Conservation (phyloP, 495 filamentous ascomycete genomes). For the Podospora fimiseda region DNA sequence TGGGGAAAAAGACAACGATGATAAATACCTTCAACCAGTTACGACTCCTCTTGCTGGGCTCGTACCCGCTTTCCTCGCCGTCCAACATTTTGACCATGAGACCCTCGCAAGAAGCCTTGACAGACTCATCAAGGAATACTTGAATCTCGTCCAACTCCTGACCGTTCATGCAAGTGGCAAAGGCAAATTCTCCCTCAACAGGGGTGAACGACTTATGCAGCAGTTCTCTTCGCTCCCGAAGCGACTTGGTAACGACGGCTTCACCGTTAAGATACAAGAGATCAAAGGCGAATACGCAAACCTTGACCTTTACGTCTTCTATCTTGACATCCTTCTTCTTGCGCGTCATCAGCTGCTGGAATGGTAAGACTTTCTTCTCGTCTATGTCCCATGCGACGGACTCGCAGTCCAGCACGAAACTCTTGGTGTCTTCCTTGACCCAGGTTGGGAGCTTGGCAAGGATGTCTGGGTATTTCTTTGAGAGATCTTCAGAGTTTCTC, state of each 20-base stretch:
- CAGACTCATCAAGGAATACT: slow-evolving; percentile 79
- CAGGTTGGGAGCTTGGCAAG: slow-evolving; percentile 78
- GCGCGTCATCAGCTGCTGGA: slow-evolving; percentile 96
- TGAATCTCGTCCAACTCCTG: slow-evolving; percentile 90
- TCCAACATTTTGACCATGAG: slow-evolving; percentile 99
- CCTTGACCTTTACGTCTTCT: slow-evolving; percentile 96
- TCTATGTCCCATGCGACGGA: slow-evolving; percentile 94
- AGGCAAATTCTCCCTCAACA: slow-evolving; percentile 83
- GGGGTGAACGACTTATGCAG: slow-evolving; percentile 66
- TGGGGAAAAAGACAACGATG: background rate
- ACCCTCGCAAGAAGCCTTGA: slow-evolving; percentile 93
- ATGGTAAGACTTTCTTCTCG: slow-evolving; percentile 91
- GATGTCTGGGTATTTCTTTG: slow-evolving; percentile 96
- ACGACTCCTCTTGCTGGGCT: slow-evolving; percentile 87
- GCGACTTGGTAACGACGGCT: slow-evolving; percentile 76
- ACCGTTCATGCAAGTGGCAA: slow-evolving; percentile 83
- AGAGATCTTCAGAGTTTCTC: slow-evolving; percentile 90
- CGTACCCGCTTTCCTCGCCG: slow-evolving; percentile 82
- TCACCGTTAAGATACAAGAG: slow-evolving; percentile 90
- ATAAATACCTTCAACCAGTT: slow-evolving; percentile 89
- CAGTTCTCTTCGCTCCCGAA: slow-evolving; percentile 76
- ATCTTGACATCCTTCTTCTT: slow-evolving; percentile 95
- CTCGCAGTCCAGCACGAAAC: slow-evolving; percentile 96
- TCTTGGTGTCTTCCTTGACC: slow-evolving; percentile 83
- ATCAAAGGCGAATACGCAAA: slow-evolving; percentile 97